These are phyloP conservation scores for Dichotomocladium elegans DNA, from an alignment of 371 early-diverging fungal genomes.

Conservation along the genomic window DNA sequence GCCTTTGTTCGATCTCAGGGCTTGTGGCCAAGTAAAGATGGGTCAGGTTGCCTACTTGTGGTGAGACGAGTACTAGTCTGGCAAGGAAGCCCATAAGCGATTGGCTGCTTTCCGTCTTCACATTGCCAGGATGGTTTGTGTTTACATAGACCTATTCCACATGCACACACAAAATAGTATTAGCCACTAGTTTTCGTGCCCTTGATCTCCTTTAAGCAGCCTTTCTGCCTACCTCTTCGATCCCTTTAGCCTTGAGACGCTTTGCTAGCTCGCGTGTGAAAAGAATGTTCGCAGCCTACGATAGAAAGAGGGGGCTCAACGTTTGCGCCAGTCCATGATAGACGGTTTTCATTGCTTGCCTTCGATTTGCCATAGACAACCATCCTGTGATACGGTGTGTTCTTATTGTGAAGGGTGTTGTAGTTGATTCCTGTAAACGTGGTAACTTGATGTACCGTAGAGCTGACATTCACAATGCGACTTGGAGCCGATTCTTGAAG, in stretches of 20 bases:
- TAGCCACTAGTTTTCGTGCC: not conserved
- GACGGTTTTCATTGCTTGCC: not conserved
- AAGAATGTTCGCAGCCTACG: conserved; percentile 29
- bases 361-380: conserved; percentile 21
- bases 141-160: not conserved
- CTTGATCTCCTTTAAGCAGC: too few species aligned
- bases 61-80: conserved; percentile 19
- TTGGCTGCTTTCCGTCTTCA: not conserved
- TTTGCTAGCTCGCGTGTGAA: conserved; percentile 39
- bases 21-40: conserved; percentile 63
- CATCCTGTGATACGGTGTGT: conserved; percentile 13
- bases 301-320: conserved; percentile 3
- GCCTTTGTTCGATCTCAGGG: conserved; percentile 53
- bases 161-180: not conserved
- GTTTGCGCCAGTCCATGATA: conserved; percentile 2
- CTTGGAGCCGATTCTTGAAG: conserved; percentile 50
- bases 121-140: not conserved
- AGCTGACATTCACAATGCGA: conserved; percentile 56
- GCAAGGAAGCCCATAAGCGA: too few species aligned
- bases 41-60: conserved; percentile 57
- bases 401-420: conserved; percentile 40
- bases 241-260: conserved; percentile 31
- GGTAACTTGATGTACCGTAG: conserved; percentile 28
- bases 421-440: conserved; percentile 18
- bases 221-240: conserved; percentile 6